Conservation (phyloP, 2,329 filamentous ascomycete genomes). For the Aureobasidium musti region DNA sequence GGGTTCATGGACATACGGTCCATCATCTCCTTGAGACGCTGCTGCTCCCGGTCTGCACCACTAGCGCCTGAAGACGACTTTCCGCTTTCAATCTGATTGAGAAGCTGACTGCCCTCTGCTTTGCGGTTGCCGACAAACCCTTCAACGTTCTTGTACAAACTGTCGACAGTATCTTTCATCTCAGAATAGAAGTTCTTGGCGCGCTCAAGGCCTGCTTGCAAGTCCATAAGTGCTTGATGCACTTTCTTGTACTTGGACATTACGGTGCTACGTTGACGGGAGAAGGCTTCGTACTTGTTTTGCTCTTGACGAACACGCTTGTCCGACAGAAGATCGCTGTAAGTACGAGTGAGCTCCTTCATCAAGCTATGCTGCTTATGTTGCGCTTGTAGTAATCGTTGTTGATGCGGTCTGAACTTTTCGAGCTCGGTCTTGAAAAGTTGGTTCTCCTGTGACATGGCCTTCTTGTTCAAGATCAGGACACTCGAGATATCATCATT, state of each 20-base stretch:
- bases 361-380: constrained; percentile 93
- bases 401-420: constrained; percentile 93
- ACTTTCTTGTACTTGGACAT: constrained; percentile 86
- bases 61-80: constrained; percentile 58
- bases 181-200: constrained; percentile 93
- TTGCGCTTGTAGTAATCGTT: constrained; percentile 83
- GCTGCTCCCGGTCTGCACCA: constrained; percentile 78
- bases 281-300: constrained; percentile 89
- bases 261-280: constrained; percentile 76
- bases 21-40: constrained; percentile 86
- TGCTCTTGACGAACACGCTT: constrained; percentile 92
- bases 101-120: constrained; percentile 84
- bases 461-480: constrained; percentile 96
- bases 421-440: constrained; percentile 96
- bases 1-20: constrained; percentile 87
- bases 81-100: constrained; percentile 83
- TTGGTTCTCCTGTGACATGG: constrained; percentile 85
- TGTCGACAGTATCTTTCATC: constrained; percentile 93
- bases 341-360: constrained; percentile 88
- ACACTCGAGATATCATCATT: constrained; percentile 98
- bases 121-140: constrained; percentile 94
- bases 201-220: constrained; percentile 80
- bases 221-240: constrained; percentile 88
- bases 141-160: constrained; percentile 92
- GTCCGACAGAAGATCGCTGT: constrained; percentile 87